Evolutionary conservation across 305 asterid genomes (phyloP), one percentile per base, ranked within the genome.

Genomic region (Rubia peregrina): DNA sequence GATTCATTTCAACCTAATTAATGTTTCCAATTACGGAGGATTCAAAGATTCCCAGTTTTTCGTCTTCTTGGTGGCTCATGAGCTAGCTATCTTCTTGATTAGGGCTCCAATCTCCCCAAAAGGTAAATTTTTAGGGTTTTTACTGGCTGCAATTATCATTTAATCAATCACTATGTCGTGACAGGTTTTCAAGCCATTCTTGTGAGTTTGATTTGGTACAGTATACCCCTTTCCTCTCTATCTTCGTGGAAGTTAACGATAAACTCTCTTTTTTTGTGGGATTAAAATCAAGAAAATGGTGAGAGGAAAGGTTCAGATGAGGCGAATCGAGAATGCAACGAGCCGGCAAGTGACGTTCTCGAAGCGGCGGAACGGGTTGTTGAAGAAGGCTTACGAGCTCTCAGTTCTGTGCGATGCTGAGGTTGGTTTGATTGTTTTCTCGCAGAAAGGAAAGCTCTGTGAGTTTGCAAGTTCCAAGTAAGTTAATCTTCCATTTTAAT

Each of bases 321-420:
- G 83, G 77, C 63, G 88, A 65, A 87, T 89, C 0, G 96, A 89
- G 53, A 84, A 87, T 59, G 65, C 83, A 51, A 77, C 89, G 5
- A 89, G 87, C 77, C 74, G 93, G 69, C 96, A 87, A 48, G 91
- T 87, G 67, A 89, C 93, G 3, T 89, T 89, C 74, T 81, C 88
- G 0, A 89, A 89, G 79, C 73, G 96, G 7, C 65, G 86, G 57
- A 89, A 83, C 75, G 93, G 96, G 75, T 80, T 89, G 6, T 1
- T 83, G 74, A 89, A 89, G 85, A 89, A 89, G 76, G 96, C 93
- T 14, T 80, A 79, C 67, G 96, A 89, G 83, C 86, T 89, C 24
- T 89, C 96, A 5, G 81, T 89, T 16, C 89, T 89, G 22, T 88
- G 95, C 11, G 95, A 88, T 74, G 95, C 92, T 33, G 88, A 88